Evolutionary conservation across 768 basidiomycete genomes (phyloP).

Genomic region (Phaffia australis): DNA sequence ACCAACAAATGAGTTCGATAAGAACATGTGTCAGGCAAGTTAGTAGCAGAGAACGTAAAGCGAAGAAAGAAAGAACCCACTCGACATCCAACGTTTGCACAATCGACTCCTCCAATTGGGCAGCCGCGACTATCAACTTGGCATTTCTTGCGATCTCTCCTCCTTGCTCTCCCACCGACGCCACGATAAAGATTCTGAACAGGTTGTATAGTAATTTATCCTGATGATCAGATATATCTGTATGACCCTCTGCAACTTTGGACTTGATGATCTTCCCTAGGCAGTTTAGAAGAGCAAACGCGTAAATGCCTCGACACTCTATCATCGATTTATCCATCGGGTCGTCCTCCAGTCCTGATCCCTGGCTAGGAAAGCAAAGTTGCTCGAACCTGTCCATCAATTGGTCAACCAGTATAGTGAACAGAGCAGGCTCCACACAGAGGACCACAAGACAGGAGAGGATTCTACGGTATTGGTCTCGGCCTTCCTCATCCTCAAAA

Average conservation of each 20-base stretch:
- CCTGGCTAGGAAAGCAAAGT: constrained; percentile 35
- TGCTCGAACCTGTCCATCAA: constrained; percentile 62
- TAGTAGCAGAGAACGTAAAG: too few relatives aligned
- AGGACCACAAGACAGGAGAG: constrained; percentile 60
- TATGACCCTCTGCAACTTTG: constrained; percentile 49
- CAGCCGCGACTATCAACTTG: constrained; percentile 53
- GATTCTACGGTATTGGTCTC: constrained; percentile 56
- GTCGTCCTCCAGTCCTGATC: constrained; percentile 10
- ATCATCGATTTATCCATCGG: constrained; percentile 12
- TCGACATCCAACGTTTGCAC: constrained; percentile 49
- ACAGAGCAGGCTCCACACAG: constrained; percentile 64
- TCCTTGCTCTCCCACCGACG: constrained; percentile 34
- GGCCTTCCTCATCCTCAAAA: constrained; percentile 47
- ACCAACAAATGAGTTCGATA: not conserved
- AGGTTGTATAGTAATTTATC: constrained; percentile 63
- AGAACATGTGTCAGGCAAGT: not conserved
- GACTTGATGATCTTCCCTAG: constrained; percentile 51
- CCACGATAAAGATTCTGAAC: constrained; percentile 52
- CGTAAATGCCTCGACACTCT: constrained; percentile 65
- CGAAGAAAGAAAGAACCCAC: too few relatives aligned
- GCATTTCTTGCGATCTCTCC: constrained; percentile 41
- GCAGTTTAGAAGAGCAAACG: constrained; percentile 65
- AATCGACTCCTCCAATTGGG: constrained; percentile 56
- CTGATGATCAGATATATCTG: constrained; percentile 68
- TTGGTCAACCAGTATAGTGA: constrained; percentile 69